Base-by-base conservation (phyloP, 345 rosid genomes). In the Arabis hirsuta region DNA sequence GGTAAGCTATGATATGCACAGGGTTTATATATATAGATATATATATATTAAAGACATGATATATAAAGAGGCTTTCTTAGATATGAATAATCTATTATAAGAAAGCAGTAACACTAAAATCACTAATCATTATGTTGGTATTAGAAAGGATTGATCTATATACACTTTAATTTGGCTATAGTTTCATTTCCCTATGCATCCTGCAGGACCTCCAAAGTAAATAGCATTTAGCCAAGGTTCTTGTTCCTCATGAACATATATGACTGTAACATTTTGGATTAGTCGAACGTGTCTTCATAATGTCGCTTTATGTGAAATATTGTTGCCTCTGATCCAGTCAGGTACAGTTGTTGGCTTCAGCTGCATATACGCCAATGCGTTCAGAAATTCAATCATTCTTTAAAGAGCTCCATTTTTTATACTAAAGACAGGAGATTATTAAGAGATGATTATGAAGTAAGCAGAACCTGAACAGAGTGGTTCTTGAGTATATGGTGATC, bases 1-100 rank as follows among this genome's bases (percentile, higher is more conserved):
- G 72, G 73, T 14, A 59, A 57, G 56, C 73, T 68, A 39, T 47
- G 62, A 20, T 72, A 66, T 42, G 72, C 67, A 59, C 62, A 73
- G 56, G 38, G 58, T 65, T 36, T 11, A n/a, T n/a, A n/a, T n/a
- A n/a, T n/a, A n/a, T n/a, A n/a, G n/a, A n/a, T n/a, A n/a, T 65
- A 62, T 72, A 43, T 43, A 32, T 54, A 72, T n/a, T 53, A 4
- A 54, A 55, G 63, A 48, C 46, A 44, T 64, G 46, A 62, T 53
- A 0, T 53, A 0, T 36, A 24, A 64, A 27, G 48, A 44, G 11
- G 42, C 22, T 54, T 69, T 68, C 2, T 53, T 14, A 45, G 6
- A 16, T 45, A 47, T 56, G 11, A 36, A 36, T 36, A 36, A 36
- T 36, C 41, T 47, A 3, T 4, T 4, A 39, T 38, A 55, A 29